Evolutionary conservation across 2,329 filamentous ascomycete species (phyloP).

Genomic region (Fusarium sp.): DNA sequence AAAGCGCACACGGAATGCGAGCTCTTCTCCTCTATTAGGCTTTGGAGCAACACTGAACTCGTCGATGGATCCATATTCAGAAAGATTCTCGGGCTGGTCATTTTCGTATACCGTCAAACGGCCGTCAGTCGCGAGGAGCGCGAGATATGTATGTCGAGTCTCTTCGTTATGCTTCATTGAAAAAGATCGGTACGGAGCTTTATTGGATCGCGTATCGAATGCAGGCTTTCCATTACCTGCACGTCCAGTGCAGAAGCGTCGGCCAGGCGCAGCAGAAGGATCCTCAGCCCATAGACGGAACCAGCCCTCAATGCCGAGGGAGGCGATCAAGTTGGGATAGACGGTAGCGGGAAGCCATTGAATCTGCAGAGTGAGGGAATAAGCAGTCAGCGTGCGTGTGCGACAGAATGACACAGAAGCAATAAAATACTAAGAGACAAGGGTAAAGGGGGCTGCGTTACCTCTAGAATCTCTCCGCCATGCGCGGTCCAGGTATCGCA

Average conservation of each 20-base stretch:
- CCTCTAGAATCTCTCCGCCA: conserved; percentile 89
- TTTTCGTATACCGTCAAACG: conserved; percentile 86
- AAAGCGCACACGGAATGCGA: conserved; percentile 86
- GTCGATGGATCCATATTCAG: conserved; percentile 81
- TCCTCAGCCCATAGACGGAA: conserved; percentile 96
- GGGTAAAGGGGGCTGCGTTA: conserved; percentile 57
- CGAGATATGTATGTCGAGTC: conserved; percentile 84
- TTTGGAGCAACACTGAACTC: conserved; percentile 79
- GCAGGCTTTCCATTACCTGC: conserved; percentile 62
- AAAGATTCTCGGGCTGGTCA: conserved; percentile 82
- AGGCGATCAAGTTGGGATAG: conserved; percentile 86
- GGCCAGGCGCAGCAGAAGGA: conserved; percentile 80
- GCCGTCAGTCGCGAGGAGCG: conserved; percentile 85
- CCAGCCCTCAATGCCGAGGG: conserved; percentile 88
- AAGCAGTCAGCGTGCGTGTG: conserved; percentile 32
- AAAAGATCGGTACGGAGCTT: conserved; percentile 79
- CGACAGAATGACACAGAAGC: conserved; percentile 29
- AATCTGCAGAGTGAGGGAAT: conserved; percentile 64
- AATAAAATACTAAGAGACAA: conserved; percentile 21
- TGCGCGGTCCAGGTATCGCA: conserved; percentile 93
- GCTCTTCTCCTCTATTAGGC: conserved; percentile 85
- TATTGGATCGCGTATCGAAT: conserved; percentile 69
- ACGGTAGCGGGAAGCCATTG: conserved; percentile 94
- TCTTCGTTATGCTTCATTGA: conserved; percentile 87
- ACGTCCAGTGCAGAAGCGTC: conserved; percentile 79